Conservation (phyloP, 164 flowering plant species). For the Vitis amurensis region DNA sequence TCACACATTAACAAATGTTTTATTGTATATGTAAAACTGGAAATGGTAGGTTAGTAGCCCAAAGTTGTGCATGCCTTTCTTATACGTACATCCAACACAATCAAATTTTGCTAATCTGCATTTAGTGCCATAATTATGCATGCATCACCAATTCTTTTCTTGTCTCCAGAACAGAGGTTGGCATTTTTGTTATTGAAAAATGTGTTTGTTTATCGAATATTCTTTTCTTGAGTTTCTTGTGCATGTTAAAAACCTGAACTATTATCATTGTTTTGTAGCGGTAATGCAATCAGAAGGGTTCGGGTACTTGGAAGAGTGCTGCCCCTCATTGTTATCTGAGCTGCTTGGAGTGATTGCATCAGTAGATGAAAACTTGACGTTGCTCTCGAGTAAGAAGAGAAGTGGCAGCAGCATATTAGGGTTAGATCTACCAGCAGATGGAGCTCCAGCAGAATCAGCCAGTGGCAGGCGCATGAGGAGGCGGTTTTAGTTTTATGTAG, state of each 20-base stretch:
- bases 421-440: constrained; percentile 41
- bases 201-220: no score
- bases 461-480: constrained; percentile 62
- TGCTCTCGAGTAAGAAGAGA: constrained; percentile 48
- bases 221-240: no score
- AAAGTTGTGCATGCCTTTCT: no score
- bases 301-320: constrained; percentile 58
- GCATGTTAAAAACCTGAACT: neutral
- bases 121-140: no score
- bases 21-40: no score
- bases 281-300: constrained; percentile 87
- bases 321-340: constrained; percentile 64
- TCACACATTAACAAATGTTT: neutral
- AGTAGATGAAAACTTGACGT: constrained; percentile 51
- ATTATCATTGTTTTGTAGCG: constrained; percentile 17
- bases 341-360: constrained; percentile 66
- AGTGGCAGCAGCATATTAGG: constrained; percentile 57
- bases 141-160: no score
- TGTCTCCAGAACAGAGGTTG: no score
- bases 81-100: no score
- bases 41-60: no score
- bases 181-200: no score
- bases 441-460: constrained; percentile 34
- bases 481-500: constrained; percentile 36
- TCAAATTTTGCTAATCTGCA: no score